Base-by-base conservation (phyloP, 495 filamentous ascomycete genomes). In the Aspergillus funiculosus region DNA sequence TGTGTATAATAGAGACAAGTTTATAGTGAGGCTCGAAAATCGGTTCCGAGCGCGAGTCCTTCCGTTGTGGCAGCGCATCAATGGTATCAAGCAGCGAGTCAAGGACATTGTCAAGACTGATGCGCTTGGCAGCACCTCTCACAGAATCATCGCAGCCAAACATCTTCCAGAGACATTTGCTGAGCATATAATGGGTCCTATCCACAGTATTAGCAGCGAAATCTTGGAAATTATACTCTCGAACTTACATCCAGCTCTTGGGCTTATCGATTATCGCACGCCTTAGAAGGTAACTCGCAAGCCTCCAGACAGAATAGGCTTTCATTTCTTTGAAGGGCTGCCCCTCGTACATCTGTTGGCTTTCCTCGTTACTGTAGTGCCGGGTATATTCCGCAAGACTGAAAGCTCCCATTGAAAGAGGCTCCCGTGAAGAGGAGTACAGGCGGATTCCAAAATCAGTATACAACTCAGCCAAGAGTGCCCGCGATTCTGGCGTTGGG, bases 81-180 rank as follows among this genome's bases (percentile, higher is more conserved):
- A 96, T 83, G 0, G 90, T 82, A 49, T 78, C 79, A 14, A 83
- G 75, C 29, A 94, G 75, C n/a, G 81, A 72, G 30, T 80, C 72
- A 17, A 94, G 54, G 8, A 95, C 76, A 42, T 74, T 68, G 45
- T 82, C 68, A 27, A 83, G 66, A 11, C 63, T 60, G 15, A 74
- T 66, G 10, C 59, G 57, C 64, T 63, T 75, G 57, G 39, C 62
- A 47, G 50, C 79, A 56, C 56, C 77, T 57, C 46, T 72, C 52
- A 57, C 52, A 20, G 60, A 54, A n/a, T 81, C 75, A 6, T 69
- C 67, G 10, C 73, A 75, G 48, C 74, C 82, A 56, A 81, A 83
- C 85, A 97, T 94, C 66, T 97, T 99, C 83, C 90, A 96, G 20
- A 91, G 73, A 58, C 89, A 94, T 70, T 99, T 99, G 28, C 85